Percentiles rank a stretch among this genome's conserved stretches.
Conservation (phyloP, 805 yeast species). For the Kazachstania taianensis region DNA sequence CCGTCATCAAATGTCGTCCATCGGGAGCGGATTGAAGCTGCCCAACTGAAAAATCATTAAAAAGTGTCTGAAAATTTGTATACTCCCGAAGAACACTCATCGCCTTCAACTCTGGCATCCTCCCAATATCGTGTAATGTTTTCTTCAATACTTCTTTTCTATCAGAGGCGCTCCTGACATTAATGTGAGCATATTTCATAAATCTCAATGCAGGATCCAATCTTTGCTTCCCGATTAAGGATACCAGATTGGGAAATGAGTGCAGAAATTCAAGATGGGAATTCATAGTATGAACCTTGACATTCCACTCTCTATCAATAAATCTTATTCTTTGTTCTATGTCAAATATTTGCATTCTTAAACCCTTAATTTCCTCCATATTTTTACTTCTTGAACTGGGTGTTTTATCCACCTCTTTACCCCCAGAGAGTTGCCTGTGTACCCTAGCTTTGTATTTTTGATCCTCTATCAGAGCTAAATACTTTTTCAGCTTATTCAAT, state of each 20-base stretch:
- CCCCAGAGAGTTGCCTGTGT: conserved; percentile 18
- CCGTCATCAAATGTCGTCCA: conserved; percentile 40
- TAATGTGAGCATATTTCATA: conserved; percentile 44
- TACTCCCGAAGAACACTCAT: conserved; percentile 35
- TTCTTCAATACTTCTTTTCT: conserved; percentile 37
- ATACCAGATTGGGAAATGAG: conserved; percentile 49
- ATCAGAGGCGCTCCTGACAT: conserved; percentile 46
- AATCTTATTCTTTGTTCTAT: conserved; percentile 34
- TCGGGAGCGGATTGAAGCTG: conserved; percentile 33
- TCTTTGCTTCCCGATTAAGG: conserved; percentile 41
- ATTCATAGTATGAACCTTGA: conserved; percentile 36
- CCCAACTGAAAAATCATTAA: conserved; percentile 23
- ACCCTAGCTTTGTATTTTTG: conserved; percentile 34
- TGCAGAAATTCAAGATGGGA: conserved; percentile 38
- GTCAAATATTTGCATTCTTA: conserved; percentile 20
- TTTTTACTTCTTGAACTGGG: conserved; percentile 6
- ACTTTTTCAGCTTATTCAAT: conserved; percentile 36
- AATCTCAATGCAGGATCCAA: conserved; percentile 50
- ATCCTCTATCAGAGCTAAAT: conserved; percentile 38
- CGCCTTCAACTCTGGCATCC: conserved; percentile 45
- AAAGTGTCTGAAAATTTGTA: conserved; percentile 30
- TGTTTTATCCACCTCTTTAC: background rate
- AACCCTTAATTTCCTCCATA: conserved; percentile 10
- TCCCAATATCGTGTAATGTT: conserved; percentile 46
- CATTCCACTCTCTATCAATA: conserved; percentile 37